These are phyloP conservation scores for Dactylellina parvicollis DNA, from an alignment of 2,329 filamentous ascomycete species.

Conservation along the genomic window DNA sequence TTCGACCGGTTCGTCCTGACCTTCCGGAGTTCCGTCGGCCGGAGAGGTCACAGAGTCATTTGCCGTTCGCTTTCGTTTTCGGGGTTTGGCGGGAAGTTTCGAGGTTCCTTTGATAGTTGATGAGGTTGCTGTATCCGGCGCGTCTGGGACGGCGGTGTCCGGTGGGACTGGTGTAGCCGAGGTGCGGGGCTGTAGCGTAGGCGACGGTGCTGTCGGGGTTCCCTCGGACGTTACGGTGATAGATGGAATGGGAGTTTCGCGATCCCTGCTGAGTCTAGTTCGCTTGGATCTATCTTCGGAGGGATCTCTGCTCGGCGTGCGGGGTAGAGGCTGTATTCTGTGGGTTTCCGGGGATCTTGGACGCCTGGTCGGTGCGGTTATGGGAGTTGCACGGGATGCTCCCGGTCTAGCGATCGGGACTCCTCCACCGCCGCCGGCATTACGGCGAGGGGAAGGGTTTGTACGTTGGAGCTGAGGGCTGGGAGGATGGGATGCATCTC, in stretches of 20 bases:
- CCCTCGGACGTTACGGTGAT: conserved; percentile 26
- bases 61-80: conserved; percentile 21
- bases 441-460: conserved; percentile 16
- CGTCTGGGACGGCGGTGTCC: background rate
- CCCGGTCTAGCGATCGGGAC: conserved; percentile 48
- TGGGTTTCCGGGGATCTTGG: conserved; percentile 26
- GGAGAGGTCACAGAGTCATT: background rate
- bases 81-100: conserved; percentile 25
- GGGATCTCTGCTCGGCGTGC: conserved; percentile 25
- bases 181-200: background rate
- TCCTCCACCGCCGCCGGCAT: conserved; percentile 1
- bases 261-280: conserved; percentile 14
- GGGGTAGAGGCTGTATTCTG: conserved; percentile 30
- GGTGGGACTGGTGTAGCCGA: background rate
- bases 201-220: conserved; percentile 8
- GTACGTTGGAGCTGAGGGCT: conserved; percentile 35
- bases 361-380: conserved; percentile 24
- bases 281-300: conserved; percentile 28
- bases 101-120: background rate
- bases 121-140: conserved; percentile 1
- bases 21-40: conserved; percentile 4
- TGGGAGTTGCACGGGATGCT: conserved; percentile 24
- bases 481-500: conserved; percentile 35
- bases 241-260: conserved; percentile 23
- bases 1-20: conserved; percentile 13